phyloP scores from a whole-genome alignment of 2,329 filamentous ascomycete species.

The Neocucurbitaria cava region DNA sequence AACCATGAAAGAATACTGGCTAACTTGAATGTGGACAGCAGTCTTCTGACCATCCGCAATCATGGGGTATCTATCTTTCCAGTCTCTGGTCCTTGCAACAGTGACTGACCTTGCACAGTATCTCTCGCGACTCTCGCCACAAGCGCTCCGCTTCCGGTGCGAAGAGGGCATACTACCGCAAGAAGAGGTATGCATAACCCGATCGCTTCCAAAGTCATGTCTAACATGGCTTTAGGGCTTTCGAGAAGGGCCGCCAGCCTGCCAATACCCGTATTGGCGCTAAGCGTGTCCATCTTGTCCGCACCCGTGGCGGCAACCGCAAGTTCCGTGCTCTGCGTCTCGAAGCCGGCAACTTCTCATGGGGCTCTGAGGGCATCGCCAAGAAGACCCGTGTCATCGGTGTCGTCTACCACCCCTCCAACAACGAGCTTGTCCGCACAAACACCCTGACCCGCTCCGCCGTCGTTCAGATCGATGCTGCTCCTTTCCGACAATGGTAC shows the following conservation, averaged over 20 bases:
- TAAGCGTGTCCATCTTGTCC: conserved; percentile 96
- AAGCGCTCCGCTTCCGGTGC: conserved; percentile 99
- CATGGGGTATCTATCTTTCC: conserved; percentile 57
- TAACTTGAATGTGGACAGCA: conserved; percentile 41
- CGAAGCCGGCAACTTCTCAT: conserved; percentile 99
- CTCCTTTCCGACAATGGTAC: conserved; percentile 99
- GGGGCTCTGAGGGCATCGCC: conserved; percentile 96
- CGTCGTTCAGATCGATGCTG: conserved; percentile 98
- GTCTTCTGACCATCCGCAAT: conserved; percentile 58
- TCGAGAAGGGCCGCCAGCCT: conserved; percentile 99
- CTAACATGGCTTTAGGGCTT: conserved; percentile 84
- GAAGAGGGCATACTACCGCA: conserved; percentile 71
- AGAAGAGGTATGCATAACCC: conserved; percentile 67
- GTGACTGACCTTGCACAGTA: conserved; percentile 66
- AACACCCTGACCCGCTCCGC: conserved; percentile 99
- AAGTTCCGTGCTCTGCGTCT: conserved; percentile 99
- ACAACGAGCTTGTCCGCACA: conserved; percentile 99
- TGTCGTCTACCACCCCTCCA: conserved; percentile 98
- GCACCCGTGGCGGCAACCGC: conserved; percentile 97
- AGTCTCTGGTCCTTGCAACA: conserved; percentile 6
- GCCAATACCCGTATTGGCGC: conserved; percentile 98
- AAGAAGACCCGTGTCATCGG: conserved; percentile 99
- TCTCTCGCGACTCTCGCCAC: conserved; percentile 99
- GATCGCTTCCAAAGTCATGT: conserved; percentile 70
- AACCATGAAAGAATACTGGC: conserved; percentile 22